These are phyloP conservation scores for Periconia digitata DNA, from an alignment of 2,329 filamentous ascomycete genomes.

Conservation along the genomic window DNA sequence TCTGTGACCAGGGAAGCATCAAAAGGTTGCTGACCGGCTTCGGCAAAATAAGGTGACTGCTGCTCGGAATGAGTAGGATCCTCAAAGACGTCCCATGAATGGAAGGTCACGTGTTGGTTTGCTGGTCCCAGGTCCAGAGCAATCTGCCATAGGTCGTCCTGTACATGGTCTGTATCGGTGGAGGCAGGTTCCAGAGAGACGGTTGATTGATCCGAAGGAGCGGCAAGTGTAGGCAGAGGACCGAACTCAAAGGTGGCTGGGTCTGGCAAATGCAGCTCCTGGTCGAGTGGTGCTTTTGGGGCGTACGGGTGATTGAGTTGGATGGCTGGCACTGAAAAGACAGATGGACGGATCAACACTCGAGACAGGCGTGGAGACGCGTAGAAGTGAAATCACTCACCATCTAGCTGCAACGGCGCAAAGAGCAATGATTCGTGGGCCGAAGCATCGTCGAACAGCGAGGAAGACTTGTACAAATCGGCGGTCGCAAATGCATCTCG, in stretches of 20 bases:
- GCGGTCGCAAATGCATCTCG: slow-evolving; percentile 65
- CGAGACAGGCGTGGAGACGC: slow-evolving; percentile 29
- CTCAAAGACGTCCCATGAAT: slow-evolving; percentile 71
- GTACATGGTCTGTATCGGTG: slow-evolving; percentile 7
- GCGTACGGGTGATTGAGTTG: slow-evolving; percentile 45
- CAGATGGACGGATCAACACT: slow-evolving; percentile 10
- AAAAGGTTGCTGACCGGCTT: slow-evolving; percentile 66
- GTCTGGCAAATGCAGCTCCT: slow-evolving; percentile 41
- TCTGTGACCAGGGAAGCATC: slow-evolving; percentile 59
- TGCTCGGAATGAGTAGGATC: slow-evolving; percentile 43
- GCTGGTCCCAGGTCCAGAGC: slow-evolving; percentile 35
- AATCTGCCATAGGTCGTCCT: slow-evolving; percentile 44
- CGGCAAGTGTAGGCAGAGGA: slow-evolving; percentile 36
- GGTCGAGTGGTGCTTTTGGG: slow-evolving; percentile 34
- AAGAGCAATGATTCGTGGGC: slow-evolving; percentile 34
- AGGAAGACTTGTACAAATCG: slow-evolving; percentile 61
- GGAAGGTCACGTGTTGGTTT: slow-evolving; percentile 46
- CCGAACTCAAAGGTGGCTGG: slow-evolving; percentile 46
- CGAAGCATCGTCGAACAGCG: slow-evolving; percentile 39
- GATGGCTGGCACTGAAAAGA: slow-evolving; percentile 36
- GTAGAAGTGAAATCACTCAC: slow-evolving; percentile 25
- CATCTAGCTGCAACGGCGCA: slow-evolving; percentile 37
- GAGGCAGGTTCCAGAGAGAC: slow-evolving; percentile 28
- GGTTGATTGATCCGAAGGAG: slow-evolving; percentile 33
- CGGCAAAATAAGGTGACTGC: slow-evolving; percentile 62